phyloP scores from a whole-genome alignment of 176 grass and related monocot species.

The Musa beccarii region DNA sequence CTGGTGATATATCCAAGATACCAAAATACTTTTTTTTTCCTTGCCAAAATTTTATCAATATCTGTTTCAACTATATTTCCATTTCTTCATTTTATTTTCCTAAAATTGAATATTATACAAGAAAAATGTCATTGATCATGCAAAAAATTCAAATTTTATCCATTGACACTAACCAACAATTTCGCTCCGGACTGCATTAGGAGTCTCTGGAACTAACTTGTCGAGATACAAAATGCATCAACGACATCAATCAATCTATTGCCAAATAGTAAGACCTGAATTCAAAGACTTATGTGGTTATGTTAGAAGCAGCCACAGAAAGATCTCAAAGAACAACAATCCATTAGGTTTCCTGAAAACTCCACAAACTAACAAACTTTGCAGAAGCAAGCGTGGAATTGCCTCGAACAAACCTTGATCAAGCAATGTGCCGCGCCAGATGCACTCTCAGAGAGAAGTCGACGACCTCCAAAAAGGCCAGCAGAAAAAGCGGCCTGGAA shows the following conservation, averaged over 20 bases:
- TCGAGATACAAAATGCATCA: neutral
- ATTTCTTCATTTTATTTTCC: too few relatives aligned
- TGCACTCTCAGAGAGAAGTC: slow-evolving; percentile 19
- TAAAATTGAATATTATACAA: too few relatives aligned
- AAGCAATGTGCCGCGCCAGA: neutral
- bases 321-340: too few relatives aligned
- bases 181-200: neutral
- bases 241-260: neutral
- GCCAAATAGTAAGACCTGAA: neutral
- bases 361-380: neutral
- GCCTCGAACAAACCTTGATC: neutral
- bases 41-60: too few relatives aligned
- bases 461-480: neutral
- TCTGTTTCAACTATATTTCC: too few relatives aligned
- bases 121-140: too few relatives aligned
- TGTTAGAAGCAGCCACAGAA: too few relatives aligned
- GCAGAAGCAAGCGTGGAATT: neutral
- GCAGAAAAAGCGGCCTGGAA: neutral
- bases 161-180: too few relatives aligned
- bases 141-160: too few relatives aligned
- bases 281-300: neutral
- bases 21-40: too few relatives aligned
- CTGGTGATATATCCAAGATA: too few relatives aligned
- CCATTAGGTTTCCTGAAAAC: neutral
- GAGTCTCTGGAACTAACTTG: neutral